Conservation (phyloP, 352 stramenopile genomes). For the Pythium utonaiense region DNA sequence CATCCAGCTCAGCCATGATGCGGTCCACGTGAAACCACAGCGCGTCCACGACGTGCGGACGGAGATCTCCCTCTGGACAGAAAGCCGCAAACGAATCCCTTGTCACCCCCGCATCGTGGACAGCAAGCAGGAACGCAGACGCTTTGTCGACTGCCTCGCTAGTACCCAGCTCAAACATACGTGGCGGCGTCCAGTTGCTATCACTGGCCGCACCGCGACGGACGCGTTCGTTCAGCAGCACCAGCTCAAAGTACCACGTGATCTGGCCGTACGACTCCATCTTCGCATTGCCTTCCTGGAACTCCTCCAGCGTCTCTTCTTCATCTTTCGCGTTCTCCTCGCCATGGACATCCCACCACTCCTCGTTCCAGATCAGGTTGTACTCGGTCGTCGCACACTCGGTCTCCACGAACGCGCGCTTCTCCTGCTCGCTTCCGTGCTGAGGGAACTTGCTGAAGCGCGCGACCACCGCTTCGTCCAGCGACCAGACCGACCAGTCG, state of each 20-base stretch:
- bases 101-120: slow-evolving; percentile 13
- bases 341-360: slow-evolving; percentile 21
- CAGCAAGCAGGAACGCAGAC: slow-evolving; percentile 7
- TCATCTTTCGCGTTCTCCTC: not conserved
- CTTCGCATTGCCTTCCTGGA: slow-evolving; percentile 8
- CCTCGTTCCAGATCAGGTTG: slow-evolving; percentile 22
- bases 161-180: too few relatives aligned
- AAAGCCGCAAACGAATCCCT: not conserved
- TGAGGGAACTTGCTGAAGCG: slow-evolving; percentile 5
- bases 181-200: too few relatives aligned
- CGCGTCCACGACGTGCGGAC: slow-evolving; percentile 3
- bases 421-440: slow-evolving; percentile 2
- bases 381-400: slow-evolving; percentile 8
- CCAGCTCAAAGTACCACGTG: slow-evolving; percentile 16
- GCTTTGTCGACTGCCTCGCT: too few relatives aligned
- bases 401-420: slow-evolving; percentile 9
- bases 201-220: too few relatives aligned
- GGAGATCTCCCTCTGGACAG: slow-evolving; percentile 1
- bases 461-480: slow-evolving; percentile 9
- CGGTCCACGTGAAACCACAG: slow-evolving; percentile 22
- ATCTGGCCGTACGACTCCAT: slow-evolving; percentile 20
- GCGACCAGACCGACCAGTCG: slow-evolving; percentile 8
- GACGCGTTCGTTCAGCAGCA: slow-evolving; percentile 14
- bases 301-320: slow-evolving; percentile 3
- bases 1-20: slow-evolving; percentile 10